Base-by-base conservation (phyloP, 148 eudicot species). In the Vaccinium macrocarpon region DNA sequence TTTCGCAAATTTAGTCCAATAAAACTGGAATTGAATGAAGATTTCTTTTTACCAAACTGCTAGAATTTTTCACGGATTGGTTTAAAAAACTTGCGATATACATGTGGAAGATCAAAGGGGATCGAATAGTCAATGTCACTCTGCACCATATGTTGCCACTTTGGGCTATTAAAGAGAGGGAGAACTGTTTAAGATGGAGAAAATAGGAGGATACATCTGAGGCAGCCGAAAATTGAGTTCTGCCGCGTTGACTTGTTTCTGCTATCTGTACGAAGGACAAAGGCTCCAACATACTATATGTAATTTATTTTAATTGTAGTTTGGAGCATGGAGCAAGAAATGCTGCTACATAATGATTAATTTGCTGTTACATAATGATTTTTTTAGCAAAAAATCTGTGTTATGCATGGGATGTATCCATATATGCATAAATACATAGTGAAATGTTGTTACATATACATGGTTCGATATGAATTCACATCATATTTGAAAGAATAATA, bases 1-100 rank as follows among this genome's bases (percentile, higher is more conserved):
- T 90, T 38, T 91, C 89, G 18, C 91, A 90, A 66, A 23, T 91
- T 46, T 90, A 73, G 32, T 73, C 76, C 23, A 72, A 38, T 32
- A 72, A 72, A 35, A 35, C 49, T 32, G 38, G 71, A 3, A 13
- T 23, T 23, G 71, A 23, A 29, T 23, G 71, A 64, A 64, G 6
- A 64, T 64, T 64, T 64, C n/a, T 15, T 5, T 35, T 14, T 15
- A 4, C n/a, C 49, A 72, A 15, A 18, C 80, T 15, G 57, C 49
- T 18, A 2, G 25, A 75, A 72, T 16, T 72, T 72, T 72, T 38
- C 23, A 7, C 7, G 49, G 76, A 8, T 71, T 71, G 5, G 6
- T 64, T 27, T 68, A 68, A 27, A 68, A 27, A 27, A 5, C 2
- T 18, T 15, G 25, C n/a, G n/a, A 78, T 52, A 52, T 21, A 6